Evolutionary conservation across 2,329 filamentous ascomycete genomes (phyloP).

Genomic region (Blastomyces emzantsi): DNA sequence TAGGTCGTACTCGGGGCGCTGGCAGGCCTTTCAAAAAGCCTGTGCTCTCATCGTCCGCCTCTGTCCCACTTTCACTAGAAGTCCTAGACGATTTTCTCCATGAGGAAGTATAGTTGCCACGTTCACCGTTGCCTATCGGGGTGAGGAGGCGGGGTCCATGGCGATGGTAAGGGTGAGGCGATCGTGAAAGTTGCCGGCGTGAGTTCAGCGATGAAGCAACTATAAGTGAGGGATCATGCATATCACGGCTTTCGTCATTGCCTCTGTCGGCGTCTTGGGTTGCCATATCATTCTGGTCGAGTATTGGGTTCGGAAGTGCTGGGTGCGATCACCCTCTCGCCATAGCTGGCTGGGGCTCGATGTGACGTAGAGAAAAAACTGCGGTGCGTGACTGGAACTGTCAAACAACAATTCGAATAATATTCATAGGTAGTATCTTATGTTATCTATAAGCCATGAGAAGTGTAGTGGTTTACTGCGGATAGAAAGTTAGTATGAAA

Average conservation of each 20-base stretch:
- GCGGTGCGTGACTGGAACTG: background rate
- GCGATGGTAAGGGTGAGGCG: slow-evolving; percentile 23
- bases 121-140: slow-evolving; percentile 25
- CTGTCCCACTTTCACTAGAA: slow-evolving; percentile 82
- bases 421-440: background rate
- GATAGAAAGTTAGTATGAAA: background rate
- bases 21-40: slow-evolving; percentile 71
- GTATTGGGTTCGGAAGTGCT: background rate
- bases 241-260: slow-evolving; percentile 14
- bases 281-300: slow-evolving; percentile 28
- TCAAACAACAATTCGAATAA: background rate
- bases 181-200: slow-evolving; percentile 16
- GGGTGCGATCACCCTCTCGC: background rate
- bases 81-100: slow-evolving; percentile 47
- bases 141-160: slow-evolving; percentile 14
- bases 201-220: slow-evolving; percentile 6
- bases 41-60: slow-evolving; percentile 84
- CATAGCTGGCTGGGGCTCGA: background rate
- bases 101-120: slow-evolving; percentile 20
- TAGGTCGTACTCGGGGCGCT: slow-evolving; percentile 59
- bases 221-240: slow-evolving; percentile 8
- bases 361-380: background rate
- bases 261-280: slow-evolving; percentile 25
- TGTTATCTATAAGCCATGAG: background rate
- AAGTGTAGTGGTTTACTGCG: background rate